phyloP scores from a whole-genome alignment of 2,329 filamentous ascomycete species.

The Orbilia javanica region DNA sequence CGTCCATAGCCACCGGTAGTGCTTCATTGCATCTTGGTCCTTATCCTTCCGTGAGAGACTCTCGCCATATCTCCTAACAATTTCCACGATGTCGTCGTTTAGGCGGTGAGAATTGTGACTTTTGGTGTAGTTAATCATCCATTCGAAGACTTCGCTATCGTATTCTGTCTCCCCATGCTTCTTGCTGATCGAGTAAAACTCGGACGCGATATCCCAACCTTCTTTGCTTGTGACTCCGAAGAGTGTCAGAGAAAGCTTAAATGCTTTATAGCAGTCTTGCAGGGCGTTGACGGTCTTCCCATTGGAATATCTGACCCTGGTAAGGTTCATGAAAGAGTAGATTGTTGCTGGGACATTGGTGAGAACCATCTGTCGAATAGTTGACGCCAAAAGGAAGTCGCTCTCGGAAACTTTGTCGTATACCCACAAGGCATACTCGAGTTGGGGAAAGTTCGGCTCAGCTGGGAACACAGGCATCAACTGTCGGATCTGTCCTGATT shows the following conservation, averaged over 20 bases:
- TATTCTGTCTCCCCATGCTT: constrained; percentile 36
- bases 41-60: constrained; percentile 20
- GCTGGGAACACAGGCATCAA: constrained; percentile 36
- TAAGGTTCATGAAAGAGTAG: constrained; percentile 43
- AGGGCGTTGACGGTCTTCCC: constrained; percentile 17
- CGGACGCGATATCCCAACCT: constrained; percentile 22
- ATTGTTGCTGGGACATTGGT: constrained; percentile 43
- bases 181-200: constrained; percentile 19
- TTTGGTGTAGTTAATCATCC: constrained; percentile 36
- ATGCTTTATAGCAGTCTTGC: constrained; percentile 39
- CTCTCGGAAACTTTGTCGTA: constrained; percentile 30
- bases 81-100: constrained; percentile 29
- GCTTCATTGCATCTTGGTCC: constrained; percentile 37
- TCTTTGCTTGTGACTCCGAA: constrained; percentile 29
- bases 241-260: constrained; percentile 38
- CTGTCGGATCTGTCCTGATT: constrained; percentile 9
- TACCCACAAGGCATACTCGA: constrained; percentile 39
- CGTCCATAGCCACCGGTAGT: constrained; percentile 44
- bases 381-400: constrained; percentile 33
- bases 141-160: constrained; percentile 37
- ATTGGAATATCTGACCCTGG: constrained; percentile 6
- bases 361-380: constrained; percentile 42
- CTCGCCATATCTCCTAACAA: constrained; percentile 21
- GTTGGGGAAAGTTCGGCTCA: constrained; percentile 24
- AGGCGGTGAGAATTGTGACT: neutral